These are phyloP conservation scores for Chrysosporium keratinophilum DNA, from an alignment of 2,329 filamentous ascomycete species.

Conservation along the genomic window DNA sequence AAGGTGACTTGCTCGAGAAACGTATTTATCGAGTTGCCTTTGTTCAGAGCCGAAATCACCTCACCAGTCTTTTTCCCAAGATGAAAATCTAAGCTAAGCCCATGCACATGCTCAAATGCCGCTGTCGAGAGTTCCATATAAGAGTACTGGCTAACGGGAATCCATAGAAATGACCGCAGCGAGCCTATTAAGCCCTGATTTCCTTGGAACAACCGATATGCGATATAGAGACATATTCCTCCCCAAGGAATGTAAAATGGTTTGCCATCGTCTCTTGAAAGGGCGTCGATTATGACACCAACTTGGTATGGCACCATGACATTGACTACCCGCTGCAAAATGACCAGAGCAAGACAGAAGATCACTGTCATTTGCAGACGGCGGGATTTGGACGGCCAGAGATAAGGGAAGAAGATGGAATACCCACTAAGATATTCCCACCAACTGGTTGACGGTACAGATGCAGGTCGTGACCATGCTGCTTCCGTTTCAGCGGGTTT, in stretches of 20 bases:
- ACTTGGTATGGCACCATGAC: conserved; percentile 75
- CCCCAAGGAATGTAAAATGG: conserved; percentile 56
- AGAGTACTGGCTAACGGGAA: conserved; percentile 92
- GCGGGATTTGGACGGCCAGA: conserved; percentile 79
- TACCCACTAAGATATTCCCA: conserved; percentile 93
- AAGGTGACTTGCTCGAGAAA: conserved; percentile 97
- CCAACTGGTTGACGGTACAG: conserved; percentile 80
- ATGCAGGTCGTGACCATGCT: conserved; percentile 81
- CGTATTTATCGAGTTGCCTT: conserved; percentile 89
- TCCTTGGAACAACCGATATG: conserved; percentile 74
- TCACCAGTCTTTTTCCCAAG: conserved; percentile 94
- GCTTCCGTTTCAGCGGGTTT: conserved; percentile 52
- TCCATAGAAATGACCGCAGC: conserved; percentile 75
- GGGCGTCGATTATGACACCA: conserved; percentile 63
- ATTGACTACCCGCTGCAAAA: conserved; percentile 75
- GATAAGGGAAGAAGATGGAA: conserved; percentile 86
- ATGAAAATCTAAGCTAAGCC: conserved; percentile 90
- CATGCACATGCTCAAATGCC: conserved; percentile 94
- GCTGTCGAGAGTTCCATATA: conserved; percentile 90
- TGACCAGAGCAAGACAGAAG: conserved; percentile 68
- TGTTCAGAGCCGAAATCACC: conserved; percentile 88
- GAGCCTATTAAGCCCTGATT: conserved; percentile 79
- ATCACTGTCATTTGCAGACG: conserved; percentile 68
- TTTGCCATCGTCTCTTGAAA: conserved; percentile 50
- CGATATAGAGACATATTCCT: conserved; percentile 64